Conservation (phyloP, 2,329 filamentous ascomycete species). For the Cyphellophora europaea region DNA sequence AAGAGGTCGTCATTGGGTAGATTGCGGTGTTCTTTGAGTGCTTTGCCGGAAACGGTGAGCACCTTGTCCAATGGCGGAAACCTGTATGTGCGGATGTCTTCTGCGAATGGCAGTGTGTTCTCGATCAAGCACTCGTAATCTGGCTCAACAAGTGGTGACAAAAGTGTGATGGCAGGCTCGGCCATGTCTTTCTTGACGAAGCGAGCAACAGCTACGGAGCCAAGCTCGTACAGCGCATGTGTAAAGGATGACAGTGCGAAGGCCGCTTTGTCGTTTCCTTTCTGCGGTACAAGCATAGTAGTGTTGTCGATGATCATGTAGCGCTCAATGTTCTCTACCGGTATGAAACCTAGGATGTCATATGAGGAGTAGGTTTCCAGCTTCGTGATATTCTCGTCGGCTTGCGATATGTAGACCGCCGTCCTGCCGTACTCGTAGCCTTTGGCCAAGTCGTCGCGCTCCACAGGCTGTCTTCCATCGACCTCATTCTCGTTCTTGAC, state of each 20-base stretch:
- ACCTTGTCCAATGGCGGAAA: constrained; percentile 87
- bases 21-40: constrained; percentile 71
- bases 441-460: constrained; percentile 75
- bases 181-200: constrained; percentile 78
- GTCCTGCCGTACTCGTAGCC: constrained; percentile 92
- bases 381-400: constrained; percentile 81
- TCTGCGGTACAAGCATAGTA: constrained; percentile 67
- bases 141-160: constrained; percentile 70
- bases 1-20: constrained; percentile 67
- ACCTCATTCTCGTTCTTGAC: constrained; percentile 65
- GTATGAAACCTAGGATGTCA: constrained; percentile 80
- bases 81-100: constrained; percentile 81
- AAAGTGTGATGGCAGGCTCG: constrained; percentile 64
- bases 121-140: constrained; percentile 83
- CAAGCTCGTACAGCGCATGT: constrained; percentile 74
- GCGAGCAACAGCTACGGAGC: constrained; percentile 77
- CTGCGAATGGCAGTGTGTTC: constrained; percentile 81
- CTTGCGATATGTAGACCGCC: constrained; percentile 77
- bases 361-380: constrained; percentile 67
- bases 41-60: constrained; percentile 74
- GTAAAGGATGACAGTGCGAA: constrained; percentile 83
- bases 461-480: constrained; percentile 73
- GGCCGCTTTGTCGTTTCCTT: constrained; percentile 69
- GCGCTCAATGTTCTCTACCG: constrained; percentile 62
- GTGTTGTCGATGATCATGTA: constrained; percentile 78